These are phyloP conservation scores for Starmerella sirachaensis DNA, from an alignment of 805 yeast genomes.

Conservation along the genomic window DNA sequence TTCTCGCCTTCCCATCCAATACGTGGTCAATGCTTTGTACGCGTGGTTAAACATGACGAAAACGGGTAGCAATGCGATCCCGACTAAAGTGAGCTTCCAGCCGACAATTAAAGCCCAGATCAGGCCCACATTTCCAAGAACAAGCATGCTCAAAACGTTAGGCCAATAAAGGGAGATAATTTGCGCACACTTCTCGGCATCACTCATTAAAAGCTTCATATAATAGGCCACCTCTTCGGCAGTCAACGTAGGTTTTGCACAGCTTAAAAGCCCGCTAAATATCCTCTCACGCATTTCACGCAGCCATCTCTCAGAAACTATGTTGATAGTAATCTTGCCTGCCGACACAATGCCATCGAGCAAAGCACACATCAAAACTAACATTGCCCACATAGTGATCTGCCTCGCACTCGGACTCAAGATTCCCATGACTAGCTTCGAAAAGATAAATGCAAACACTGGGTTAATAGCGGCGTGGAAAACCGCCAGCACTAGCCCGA, in stretches of 20 bases:
- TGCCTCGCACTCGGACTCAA: conserved; percentile 32
- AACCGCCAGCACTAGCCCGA: conserved; percentile 46
- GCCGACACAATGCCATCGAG: conserved; percentile 49
- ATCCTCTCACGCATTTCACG: conserved; percentile 38
- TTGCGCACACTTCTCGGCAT: conserved; percentile 61
- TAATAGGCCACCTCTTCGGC: conserved; percentile 38
- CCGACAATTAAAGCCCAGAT: conserved; percentile 70
- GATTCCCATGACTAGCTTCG: conserved; percentile 55
- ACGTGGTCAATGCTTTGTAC: conserved; percentile 36
- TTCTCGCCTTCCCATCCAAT: conserved; percentile 18
- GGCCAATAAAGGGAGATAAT: conserved; percentile 53
- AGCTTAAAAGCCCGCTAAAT: conserved; percentile 36
- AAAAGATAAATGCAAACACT: conserved; percentile 62
- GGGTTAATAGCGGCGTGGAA: conserved; percentile 60
- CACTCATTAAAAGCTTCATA: conserved; percentile 63
- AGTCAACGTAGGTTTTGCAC: conserved; percentile 35
- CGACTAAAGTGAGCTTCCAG: conserved; percentile 80
- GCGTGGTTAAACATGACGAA: conserved; percentile 40
- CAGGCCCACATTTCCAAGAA: conserved; percentile 48
- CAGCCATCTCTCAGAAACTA: conserved; percentile 60
- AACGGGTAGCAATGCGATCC: conserved; percentile 61
- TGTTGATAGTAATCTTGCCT: conserved; percentile 39
- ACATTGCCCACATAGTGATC: conserved; percentile 50
- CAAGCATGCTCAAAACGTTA: conserved; percentile 40
- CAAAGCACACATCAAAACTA: conserved; percentile 50